Evolutionary conservation across 805 yeast species (phyloP), one percentile per base, ranked within the genome.

Genomic region (Blastobotrys terrestris): DNA sequence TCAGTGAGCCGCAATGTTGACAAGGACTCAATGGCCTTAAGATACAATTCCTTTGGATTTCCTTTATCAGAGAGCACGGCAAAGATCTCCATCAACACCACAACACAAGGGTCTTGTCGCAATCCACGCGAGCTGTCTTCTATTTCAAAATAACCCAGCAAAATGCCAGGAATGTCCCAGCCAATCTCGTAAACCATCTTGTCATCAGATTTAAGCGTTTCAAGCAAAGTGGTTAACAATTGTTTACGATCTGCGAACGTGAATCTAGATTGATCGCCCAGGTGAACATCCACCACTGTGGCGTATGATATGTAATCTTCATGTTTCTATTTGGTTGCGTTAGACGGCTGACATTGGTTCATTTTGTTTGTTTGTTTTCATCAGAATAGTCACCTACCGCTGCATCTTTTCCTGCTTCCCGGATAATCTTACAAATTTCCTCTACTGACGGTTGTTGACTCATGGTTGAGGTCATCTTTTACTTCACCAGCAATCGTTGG

Each of bases 111-210:
- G 7, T 48, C 39, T 44, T 44, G 39, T 47, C 53, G 41, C 31
- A 49, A 18, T 4, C 20, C n/a, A 40, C 53, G 8, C 55, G 55
- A 45, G 48, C 55, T 58, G 31, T 55, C 58, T n/a, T 49, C 46
- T 11, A 55, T 47, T n/a, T 71, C 71, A n/a, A 84, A 64, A 64
- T 76, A 86, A 7, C 74, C 73, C 45, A 88, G 61, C 4, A 91
- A 58, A 49, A 87, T 68, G 31, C 76, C 77, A 0, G 96, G 96
- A n/a, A 91, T 64, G 66, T 91, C 97, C 97, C 97, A 91, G 1
- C 95, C 96, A 55, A 90, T 80, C 58, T 84, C 85, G 44, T 77
- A 73, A 0, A 82, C 72, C 31, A 88, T 67, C 8, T 75, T 76
- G 15, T 74, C 72, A 63, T 85, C 66, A 0, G 63, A 67, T 8